Base-by-base conservation (phyloP, 208 protist species). In the Borovskyia barvae region DNA sequence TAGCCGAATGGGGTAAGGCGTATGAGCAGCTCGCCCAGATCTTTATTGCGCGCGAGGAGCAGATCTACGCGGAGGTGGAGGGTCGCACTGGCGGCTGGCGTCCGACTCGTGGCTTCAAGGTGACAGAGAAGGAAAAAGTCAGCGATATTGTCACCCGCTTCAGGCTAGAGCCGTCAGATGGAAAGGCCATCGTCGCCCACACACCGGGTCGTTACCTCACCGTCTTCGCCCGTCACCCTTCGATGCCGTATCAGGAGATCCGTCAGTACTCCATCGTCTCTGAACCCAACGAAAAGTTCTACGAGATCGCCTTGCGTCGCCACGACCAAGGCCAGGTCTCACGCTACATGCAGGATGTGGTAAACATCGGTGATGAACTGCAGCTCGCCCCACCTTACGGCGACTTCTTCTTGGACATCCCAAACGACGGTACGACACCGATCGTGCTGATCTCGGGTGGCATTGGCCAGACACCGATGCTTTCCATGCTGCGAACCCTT, bases 1-100 rank as follows among this genome's bases (percentile, higher is more conserved):
- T 77, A 37, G 72, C 33, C 50, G 72, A 72, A 50, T 77, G 72
- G 72, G 72, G 72, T 33, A 72, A 72, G 63, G 72, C 72, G 29
- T 77, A 77, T 65, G 72, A 72, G 59, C 49, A 68, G 57, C 65
- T 77, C 25, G 72, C 72, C n/a, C 35, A 67, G 35, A 57, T 77
- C 50, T 53, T 77, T 45, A 72, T 72, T 51, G 29, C 29, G 26
- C 72, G 72, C 54, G 72, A 77, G 65, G 55, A 68, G 58, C 30
- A 71, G 59, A 63, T 77, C 54, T 77, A 77, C 65, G 48, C 59
- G 28, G 60, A 62, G 53, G 65, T 65, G 35, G 63, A 33, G 32
- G 55, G 39, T 33, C 24, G 30, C 22, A 14, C 42, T 4, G 63
- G 65, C 48, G 72, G 72, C 30, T 77, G 58, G 57, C 56, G 72